phyloP scores from a whole-genome alignment of 2,329 filamentous ascomycete species.

The Aspergillus sp. region DNA sequence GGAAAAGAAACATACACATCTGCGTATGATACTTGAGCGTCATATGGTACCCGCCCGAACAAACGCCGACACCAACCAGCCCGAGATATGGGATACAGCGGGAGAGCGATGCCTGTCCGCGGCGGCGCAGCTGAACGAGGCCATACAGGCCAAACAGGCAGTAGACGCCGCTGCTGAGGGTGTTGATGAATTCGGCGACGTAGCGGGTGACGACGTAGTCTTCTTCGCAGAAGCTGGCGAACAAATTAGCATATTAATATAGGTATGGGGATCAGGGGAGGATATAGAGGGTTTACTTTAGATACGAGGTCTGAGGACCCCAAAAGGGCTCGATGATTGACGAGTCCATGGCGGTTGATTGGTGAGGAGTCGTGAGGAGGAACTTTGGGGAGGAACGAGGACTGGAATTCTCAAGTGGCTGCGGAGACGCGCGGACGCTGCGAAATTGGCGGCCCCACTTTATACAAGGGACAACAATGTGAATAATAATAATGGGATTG shows the following conservation, averaged over 20 bases:
- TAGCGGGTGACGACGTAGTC: conserved; percentile 50
- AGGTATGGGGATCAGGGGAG: background rate
- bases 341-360: background rate
- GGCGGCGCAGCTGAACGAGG: conserved; percentile 31
- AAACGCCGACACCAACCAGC: conserved; percentile 40
- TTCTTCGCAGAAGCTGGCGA: conserved; percentile 36
- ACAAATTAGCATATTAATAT: background rate
- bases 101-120: conserved; percentile 24
- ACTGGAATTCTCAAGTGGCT: background rate
- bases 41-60: conserved; percentile 37
- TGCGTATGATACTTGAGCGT: conserved; percentile 40
- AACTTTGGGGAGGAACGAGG: background rate
- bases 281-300: conserved; percentile 28
- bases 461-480: background rate
- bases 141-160: conserved; percentile 47
- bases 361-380: background rate
- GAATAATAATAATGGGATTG: background rate
- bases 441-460: background rate
- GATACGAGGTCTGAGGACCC: conserved; percentile 35
- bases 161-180: conserved; percentile 47
- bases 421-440: background rate
- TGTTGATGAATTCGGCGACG: conserved; percentile 53
- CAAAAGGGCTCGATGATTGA: conserved; percentile 27
- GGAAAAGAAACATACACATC: conserved; percentile 31
- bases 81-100: conserved; percentile 45